A percentile compares a stretch with the other conserved stretches of the same genome.
These are phyloP conservation scores for Nicotiana attenuata DNA, from an alignment of 257 asterid genomes.

Conservation along the genomic window DNA sequence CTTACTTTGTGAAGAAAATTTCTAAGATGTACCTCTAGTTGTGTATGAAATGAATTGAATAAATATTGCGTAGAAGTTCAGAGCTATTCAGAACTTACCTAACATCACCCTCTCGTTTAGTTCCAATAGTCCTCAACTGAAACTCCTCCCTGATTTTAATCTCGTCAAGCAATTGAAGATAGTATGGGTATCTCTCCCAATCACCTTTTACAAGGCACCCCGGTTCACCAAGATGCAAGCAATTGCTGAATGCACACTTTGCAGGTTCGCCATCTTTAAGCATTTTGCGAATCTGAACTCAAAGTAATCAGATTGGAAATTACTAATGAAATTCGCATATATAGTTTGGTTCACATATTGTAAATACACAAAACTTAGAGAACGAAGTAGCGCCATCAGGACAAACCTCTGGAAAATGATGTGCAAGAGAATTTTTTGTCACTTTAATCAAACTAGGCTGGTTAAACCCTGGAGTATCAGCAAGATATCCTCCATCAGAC, in stretches of 20 bases:
- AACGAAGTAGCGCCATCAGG: background rate
- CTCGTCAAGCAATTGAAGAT: slow-evolving; percentile 89
- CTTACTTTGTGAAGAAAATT: background rate
- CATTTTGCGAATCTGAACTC: slow-evolving; percentile 62
- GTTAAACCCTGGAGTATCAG: slow-evolving; percentile 91
- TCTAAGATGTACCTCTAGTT: background rate
- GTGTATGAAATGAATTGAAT: background rate
- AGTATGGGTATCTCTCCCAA: slow-evolving; percentile 91
- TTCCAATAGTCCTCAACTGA: slow-evolving; percentile 81
- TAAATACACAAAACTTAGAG: background rate
- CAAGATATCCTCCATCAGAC: slow-evolving; percentile 67
- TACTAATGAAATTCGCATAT: background rate
- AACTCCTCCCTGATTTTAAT: slow-evolving; percentile 84
- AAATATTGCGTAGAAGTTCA: background rate
- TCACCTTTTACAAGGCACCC: slow-evolving; percentile 74
- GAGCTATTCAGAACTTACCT: slow-evolving; percentile 45
- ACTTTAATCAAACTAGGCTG: slow-evolving; percentile 93
- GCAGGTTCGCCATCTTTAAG: slow-evolving; percentile 43
- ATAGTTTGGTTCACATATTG: background rate
- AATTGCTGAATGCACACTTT: slow-evolving; percentile 69
- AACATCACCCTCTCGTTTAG: slow-evolving; percentile 85
- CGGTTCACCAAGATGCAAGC: slow-evolving; percentile 89
- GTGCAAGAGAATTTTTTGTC: slow-evolving; percentile 72
- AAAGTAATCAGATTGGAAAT: background rate
- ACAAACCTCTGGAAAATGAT: slow-evolving; percentile 81